Evolutionary conservation across 768 basidiomycete genomes (phyloP), one percentile per base, ranked within the genome.

Genomic region (Lactarius trivialis): DNA sequence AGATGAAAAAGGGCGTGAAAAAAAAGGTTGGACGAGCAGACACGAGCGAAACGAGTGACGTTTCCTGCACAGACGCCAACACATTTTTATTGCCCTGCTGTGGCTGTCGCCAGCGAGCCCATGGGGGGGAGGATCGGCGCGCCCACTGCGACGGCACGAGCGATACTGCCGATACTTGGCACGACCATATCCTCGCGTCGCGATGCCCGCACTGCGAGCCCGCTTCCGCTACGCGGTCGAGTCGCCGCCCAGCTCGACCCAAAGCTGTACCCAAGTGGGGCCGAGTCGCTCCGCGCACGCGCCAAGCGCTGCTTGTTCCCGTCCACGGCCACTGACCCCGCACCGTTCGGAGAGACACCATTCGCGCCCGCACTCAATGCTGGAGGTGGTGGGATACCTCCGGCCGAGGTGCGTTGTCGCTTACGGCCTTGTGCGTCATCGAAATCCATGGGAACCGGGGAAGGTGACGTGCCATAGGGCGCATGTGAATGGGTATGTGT

Each of bases 241-340:
- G 70, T 71, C 43, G 70, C 69, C 36, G 73, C 65, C 76, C 77
- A 72, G 66, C 67, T 75, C 7, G 65, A 59, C 11, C 67, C 66
- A 55, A 71, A 65, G 61, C 53, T 53, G 68, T 85, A 84, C 48
- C 85, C 85, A 36, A 88, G 72, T 41, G 86, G 86, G 19, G 86
- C 83, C 34, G 82, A 83, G 68, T 88, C 86, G 68, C 85, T 86
- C 68, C 86, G 73, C 34, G 85, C 85, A n/a, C 86, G 77, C 56
- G 79, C 76, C 53, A 76, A 69, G 70, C 78, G 79, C 72, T 79
- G 79, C 56, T 68, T 68, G 61, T 62, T 71, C 65, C 68, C 68
- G 17, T 66, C 65, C n/a, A 58, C 45, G 11, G 43, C 65, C 19
- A 43, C 61, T 3, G 43, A 60, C 48, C 54, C 55, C 50, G 60